Conservation (phyloP, 2,329 filamentous ascomycete genomes). For the Botryotinia narcissicola region DNA sequence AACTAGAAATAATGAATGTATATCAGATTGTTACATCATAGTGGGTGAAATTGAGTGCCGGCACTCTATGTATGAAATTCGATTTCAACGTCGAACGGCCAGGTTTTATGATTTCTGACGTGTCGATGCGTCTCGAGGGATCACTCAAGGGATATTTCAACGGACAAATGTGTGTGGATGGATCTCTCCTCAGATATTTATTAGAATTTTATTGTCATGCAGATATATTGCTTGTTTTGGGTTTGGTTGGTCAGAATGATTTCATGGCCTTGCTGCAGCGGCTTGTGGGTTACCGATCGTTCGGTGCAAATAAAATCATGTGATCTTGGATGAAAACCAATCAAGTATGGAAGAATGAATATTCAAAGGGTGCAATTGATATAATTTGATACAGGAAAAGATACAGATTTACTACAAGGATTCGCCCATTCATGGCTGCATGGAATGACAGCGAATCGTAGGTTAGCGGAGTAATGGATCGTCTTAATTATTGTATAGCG, state of each 20-base stretch:
- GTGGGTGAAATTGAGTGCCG: conserved; percentile 14
- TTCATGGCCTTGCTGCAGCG: conserved; percentile 19
- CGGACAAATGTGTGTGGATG: conserved; percentile 14
- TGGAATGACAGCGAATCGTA: conserved; percentile 19
- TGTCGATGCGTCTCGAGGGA: conserved; percentile 19
- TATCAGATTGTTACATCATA: conserved; percentile 17
- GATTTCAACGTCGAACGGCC: conserved; percentile 3
- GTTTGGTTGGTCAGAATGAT: conserved; percentile 17
- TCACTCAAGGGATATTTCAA: conserved; percentile 5
- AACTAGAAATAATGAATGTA: conserved; percentile 4
- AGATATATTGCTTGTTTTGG: conserved; percentile 15
- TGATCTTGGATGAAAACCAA: conserved; percentile 16
- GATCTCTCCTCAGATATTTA: conserved; percentile 10
- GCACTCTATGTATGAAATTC: conserved; percentile 18
- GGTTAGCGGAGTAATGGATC: conserved; percentile 16
- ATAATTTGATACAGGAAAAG: conserved; percentile 4
- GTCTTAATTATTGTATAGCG: conserved; percentile 6
- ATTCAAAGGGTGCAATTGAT: conserved; percentile 8
- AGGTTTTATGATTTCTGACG: conserved; percentile 22
- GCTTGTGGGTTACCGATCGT: conserved; percentile 17
- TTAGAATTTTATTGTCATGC: conserved; percentile 20
- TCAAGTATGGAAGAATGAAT: conserved; percentile 14
- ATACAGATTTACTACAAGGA: conserved; percentile 16
- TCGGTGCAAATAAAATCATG: conserved; percentile 19
- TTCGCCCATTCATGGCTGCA: conserved; percentile 12